phyloP scores from a whole-genome alignment of 495 filamentous ascomycete genomes.

The Penicillium arizonense region DNA sequence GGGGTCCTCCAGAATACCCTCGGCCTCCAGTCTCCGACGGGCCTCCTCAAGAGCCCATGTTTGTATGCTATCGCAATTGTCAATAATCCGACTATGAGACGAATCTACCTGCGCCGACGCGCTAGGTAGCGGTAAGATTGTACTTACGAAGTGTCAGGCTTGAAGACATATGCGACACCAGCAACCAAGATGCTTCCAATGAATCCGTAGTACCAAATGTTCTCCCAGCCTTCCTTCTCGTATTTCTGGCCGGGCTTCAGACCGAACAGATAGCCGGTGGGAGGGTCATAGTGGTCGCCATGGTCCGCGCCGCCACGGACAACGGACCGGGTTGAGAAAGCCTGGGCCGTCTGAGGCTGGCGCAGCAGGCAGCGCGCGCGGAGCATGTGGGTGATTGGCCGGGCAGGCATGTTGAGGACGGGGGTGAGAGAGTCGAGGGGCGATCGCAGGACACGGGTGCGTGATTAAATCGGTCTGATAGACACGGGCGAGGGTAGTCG shows the following conservation, averaged over 20 bases:
- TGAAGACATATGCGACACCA: constrained; percentile 86
- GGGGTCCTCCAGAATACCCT: constrained; percentile 88
- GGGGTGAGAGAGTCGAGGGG: constrained; percentile 7
- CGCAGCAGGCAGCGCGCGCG: constrained; percentile 42
- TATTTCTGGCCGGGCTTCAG: constrained; percentile 91
- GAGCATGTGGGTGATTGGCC: constrained; percentile 40
- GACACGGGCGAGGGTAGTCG: constrained; percentile 12
- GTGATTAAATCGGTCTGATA: constrained; percentile 2
- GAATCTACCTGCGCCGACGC: not conserved
- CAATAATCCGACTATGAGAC: constrained; percentile 13
- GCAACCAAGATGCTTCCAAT: constrained; percentile 75
- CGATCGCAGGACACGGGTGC: constrained; percentile 5
- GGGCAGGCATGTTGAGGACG: constrained; percentile 41
- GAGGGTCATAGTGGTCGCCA: constrained; percentile 84
- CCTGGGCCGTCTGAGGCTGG: constrained; percentile 36
- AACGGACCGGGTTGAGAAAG: constrained; percentile 43
- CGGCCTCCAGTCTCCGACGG: constrained; percentile 84
- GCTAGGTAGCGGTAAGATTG: not conserved
- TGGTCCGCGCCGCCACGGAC: constrained; percentile 53
- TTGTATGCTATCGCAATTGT: constrained; percentile 72
- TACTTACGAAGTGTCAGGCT: constrained; percentile 97
- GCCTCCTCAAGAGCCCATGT: constrained; percentile 99
- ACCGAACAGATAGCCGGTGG: constrained; percentile 86
- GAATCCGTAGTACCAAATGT: constrained; percentile 82
- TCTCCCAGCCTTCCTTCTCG: constrained; percentile 95